phyloP scores from a whole-genome alignment of 768 basidiomycete species.

The Myochromella boudieri region DNA sequence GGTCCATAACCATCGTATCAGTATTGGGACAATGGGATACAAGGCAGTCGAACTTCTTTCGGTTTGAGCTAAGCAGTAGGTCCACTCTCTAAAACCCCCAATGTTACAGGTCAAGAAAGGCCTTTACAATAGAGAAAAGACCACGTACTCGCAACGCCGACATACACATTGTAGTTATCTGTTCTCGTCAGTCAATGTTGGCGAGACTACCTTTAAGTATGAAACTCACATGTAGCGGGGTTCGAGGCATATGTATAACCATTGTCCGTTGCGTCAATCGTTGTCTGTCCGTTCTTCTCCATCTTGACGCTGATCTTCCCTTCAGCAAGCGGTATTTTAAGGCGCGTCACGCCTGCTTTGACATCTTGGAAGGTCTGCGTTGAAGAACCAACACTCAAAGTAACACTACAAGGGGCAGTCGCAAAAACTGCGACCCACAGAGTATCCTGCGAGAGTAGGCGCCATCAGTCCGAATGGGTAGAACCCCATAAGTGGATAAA shows the following conservation, averaged over 20 bases:
- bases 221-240: constrained; percentile 33
- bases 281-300: constrained; percentile 45
- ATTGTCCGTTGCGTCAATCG: constrained; percentile 47
- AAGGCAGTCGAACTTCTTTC: too few relatives aligned
- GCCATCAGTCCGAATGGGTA: not conserved
- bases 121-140: not conserved
- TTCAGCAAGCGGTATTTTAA: constrained; percentile 55
- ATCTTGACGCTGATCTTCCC: constrained; percentile 59
- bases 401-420: constrained; percentile 50
- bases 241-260: constrained; percentile 40
- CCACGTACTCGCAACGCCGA: constrained; percentile 44
- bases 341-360: constrained; percentile 56
- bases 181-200: not conserved
- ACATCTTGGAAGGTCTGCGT: constrained; percentile 40
- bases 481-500: constrained; percentile 7
- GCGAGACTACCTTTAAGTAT: constrained; percentile 12
- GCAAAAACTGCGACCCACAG: constrained; percentile 70
- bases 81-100: too few relatives aligned
- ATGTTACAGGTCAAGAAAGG: too few relatives aligned
- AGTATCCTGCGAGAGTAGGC: constrained; percentile 40
- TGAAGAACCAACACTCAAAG: constrained; percentile 43
- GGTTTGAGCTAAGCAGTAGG: too few relatives aligned
- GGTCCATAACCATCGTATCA: too few relatives aligned
- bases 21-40: too few relatives aligned
- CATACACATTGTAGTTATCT: constrained; percentile 69